Evolutionary conservation across 1,139 yeast genomes (phyloP).

Genomic region (Meyerozyma carpophila): DNA sequence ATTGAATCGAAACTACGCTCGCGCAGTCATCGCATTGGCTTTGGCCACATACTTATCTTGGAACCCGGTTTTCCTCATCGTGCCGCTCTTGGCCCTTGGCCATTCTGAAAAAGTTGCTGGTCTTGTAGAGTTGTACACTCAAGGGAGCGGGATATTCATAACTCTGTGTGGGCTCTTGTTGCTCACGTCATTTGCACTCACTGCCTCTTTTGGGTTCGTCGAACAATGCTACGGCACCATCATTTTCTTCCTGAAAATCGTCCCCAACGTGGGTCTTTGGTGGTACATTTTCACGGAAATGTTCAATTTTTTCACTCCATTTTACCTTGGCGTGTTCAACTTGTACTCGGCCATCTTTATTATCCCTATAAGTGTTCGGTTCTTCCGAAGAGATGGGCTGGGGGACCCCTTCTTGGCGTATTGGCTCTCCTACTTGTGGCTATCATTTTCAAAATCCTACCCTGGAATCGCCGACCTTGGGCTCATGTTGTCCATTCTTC

Average conservation of each 20-base stretch:
- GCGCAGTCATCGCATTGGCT: constrained; percentile 53
- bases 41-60: constrained; percentile 61
- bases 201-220: constrained; percentile 45
- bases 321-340: constrained; percentile 81
- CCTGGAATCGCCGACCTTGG: constrained; percentile 87
- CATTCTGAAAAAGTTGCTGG: constrained; percentile 12
- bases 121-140: constrained; percentile 12
- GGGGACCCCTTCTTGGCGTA: constrained; percentile 65
- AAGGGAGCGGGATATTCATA: constrained; percentile 21
- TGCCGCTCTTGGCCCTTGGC: constrained; percentile 48
- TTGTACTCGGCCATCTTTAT: constrained; percentile 64
- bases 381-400: constrained; percentile 26
- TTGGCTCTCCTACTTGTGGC: constrained; percentile 58
- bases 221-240: constrained; percentile 58
- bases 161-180: constrained; percentile 29
- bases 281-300: constrained; percentile 97
- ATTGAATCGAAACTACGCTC: constrained; percentile 28
- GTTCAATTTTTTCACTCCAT: constrained; percentile 83
- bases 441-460: constrained; percentile 73
- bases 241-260: constrained; percentile 58
- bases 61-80: constrained; percentile 51
- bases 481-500: constrained; percentile 54
- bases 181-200: constrained; percentile 23
- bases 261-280: constrained; percentile 92
- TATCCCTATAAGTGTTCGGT: constrained; percentile 69